phyloP scores from a whole-genome alignment of 1,284 basidiomycete species.

The Cryptococcus hybrid region DNA sequence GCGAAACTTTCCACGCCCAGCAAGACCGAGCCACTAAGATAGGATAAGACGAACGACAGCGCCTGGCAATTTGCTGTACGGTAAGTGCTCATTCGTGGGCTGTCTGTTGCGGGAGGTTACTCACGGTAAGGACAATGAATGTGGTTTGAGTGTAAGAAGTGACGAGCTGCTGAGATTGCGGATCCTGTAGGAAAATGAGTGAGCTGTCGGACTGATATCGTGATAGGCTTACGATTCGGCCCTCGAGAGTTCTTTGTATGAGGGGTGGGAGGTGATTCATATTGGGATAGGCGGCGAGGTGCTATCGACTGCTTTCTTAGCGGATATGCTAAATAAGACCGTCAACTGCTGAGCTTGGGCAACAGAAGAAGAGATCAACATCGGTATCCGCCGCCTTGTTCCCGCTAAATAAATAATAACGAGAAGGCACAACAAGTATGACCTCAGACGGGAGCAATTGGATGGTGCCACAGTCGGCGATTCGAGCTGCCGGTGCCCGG shows the following conservation, averaged over 20 bases:
- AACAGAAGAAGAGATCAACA: too few species aligned
- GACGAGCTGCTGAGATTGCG: conserved; percentile 31
- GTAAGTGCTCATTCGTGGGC: background rate
- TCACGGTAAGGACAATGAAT: conserved; percentile 36
- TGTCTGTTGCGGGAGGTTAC: conserved; percentile 7
- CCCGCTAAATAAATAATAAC: too few species aligned
- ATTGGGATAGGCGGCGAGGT: background rate
- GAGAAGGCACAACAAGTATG: too few species aligned
- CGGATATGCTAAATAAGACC: too few species aligned
- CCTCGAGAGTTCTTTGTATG: conserved; percentile 27
- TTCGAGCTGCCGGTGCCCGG: too few species aligned
- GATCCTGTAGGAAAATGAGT: conserved; percentile 27
- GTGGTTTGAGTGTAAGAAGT: conserved; percentile 34
- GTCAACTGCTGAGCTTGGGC: too few species aligned
- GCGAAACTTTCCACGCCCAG: conserved; percentile 37
- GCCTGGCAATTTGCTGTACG: conserved; percentile 13
- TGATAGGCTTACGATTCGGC: conserved; percentile 27
- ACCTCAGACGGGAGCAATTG: too few species aligned
- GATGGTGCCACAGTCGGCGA: too few species aligned
- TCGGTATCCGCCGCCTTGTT: too few species aligned
- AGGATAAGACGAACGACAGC: conserved; percentile 33
- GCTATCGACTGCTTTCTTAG: too few species aligned
- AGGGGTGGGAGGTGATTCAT: conserved; percentile 32
- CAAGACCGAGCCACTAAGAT: conserved; percentile 28
- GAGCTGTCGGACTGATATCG: background rate